Base-by-base conservation (phyloP, 2,329 filamentous ascomycete genomes). In the Herpotrichia juniperi region DNA sequence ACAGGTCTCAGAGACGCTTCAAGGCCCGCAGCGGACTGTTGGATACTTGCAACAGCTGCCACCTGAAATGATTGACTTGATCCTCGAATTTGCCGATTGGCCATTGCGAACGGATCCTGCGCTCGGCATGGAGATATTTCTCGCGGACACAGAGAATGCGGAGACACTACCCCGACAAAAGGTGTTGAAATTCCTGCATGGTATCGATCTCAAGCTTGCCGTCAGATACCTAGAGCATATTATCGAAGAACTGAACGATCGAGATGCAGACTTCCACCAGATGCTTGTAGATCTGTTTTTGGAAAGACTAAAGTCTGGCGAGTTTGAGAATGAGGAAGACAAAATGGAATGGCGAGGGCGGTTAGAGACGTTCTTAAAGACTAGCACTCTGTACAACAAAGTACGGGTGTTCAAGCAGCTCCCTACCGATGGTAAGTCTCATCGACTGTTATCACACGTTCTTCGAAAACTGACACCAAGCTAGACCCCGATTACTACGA, bases 131-230 rank as follows among this genome's bases (percentile, higher is more conserved):
- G 91, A 97, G 58, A 83, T 99, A 0, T 99, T 99, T 73, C 77
- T 94, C 0, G 91, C 90, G 1, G 94, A 99, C 69, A 94, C 91
- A 1, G 91, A 96, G 69, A 97, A 97, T 66, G 93, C 94, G 1
- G 94, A 97, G 77, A 91, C 87, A 0, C 75, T 99, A 10, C 92
- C 93, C 2, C 83, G 93, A 35, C 83, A 90, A 25, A 83, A 78
- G 46, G 90, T 99, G 0, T 79, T 93, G 2, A 78, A 81, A 1
- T 97, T 93, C 65, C 77, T 99, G 3, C 81, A 85, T 35, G 76
- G 78, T 0, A 85, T 96, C 28, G 87, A 96, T 63, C 67, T 79
- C 9, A 80, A 81, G 39, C 82, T 97, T 10, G 91, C 94, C 56
- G 83, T 91, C 22, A 83, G 79, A 54, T 99, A 99, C 71, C 79